Evolutionary conservation across 2,329 filamentous ascomycete genomes (phyloP).

Genomic region (Thelonectria rubi): DNA sequence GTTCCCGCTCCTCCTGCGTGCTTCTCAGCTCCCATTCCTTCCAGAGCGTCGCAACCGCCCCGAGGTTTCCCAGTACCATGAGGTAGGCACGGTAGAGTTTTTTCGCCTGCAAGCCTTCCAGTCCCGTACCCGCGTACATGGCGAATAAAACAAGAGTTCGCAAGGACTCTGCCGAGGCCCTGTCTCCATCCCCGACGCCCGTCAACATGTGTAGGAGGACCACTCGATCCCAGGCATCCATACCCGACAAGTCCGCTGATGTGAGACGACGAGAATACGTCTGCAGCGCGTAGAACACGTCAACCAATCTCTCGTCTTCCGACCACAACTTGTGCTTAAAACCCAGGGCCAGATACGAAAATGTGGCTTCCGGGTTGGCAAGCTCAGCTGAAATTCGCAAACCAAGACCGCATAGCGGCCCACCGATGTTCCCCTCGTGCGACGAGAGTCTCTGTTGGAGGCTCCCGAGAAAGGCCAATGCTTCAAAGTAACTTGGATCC

Average conservation of each 20-base stretch:
- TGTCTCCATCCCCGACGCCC: slow-evolving; percentile 38
- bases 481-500: slow-evolving; percentile 26
- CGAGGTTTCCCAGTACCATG: slow-evolving; percentile 43
- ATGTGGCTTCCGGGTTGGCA: slow-evolving; percentile 35
- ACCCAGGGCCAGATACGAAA: slow-evolving; percentile 40
- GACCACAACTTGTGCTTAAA: slow-evolving; percentile 31
- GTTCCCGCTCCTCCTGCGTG: slow-evolving; percentile 10
- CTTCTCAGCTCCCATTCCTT: slow-evolving; percentile 42
- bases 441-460: slow-evolving; percentile 47
- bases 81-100: slow-evolving; percentile 42
- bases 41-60: slow-evolving; percentile 45
- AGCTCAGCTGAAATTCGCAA: slow-evolving; percentile 45
- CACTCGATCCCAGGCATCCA: slow-evolving; percentile 34
- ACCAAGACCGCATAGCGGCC: slow-evolving; percentile 43
- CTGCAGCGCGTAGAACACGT: slow-evolving; percentile 37
- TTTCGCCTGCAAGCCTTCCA: background rate
- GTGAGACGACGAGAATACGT: slow-evolving; percentile 29
- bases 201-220: slow-evolving; percentile 44
- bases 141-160: slow-evolving; percentile 33
- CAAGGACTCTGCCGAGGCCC: slow-evolving; percentile 37
- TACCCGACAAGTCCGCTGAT: background rate
- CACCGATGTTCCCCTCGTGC: slow-evolving; percentile 36
- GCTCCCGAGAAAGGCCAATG: slow-evolving; percentile 53
- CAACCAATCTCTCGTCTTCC: slow-evolving; percentile 22
- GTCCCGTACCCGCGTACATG: slow-evolving; percentile 13